Evolutionary conservation across 2,329 filamentous ascomycete species (phyloP).

Genomic region (Colletotrichum spinosum): DNA sequence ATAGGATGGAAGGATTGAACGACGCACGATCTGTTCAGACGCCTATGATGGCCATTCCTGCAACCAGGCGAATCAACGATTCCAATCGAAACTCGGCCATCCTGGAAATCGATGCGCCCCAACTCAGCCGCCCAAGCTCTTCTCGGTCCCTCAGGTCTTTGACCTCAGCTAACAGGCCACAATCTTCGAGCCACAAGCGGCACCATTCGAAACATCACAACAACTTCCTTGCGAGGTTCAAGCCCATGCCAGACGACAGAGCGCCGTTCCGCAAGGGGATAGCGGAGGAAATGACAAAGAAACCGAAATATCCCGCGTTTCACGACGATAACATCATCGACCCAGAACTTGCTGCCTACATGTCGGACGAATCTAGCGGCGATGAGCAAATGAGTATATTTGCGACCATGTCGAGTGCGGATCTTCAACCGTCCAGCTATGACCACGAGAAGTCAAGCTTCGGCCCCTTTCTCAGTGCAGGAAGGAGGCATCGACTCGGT

Average conservation of each 20-base stretch:
- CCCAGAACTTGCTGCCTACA: slow-evolving; percentile 92
- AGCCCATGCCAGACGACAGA: slow-evolving; percentile 78
- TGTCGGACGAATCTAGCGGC: slow-evolving; percentile 95
- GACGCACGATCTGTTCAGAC: slow-evolving; percentile 69
- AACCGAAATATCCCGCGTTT: slow-evolving; percentile 84
- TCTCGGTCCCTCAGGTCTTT: slow-evolving; percentile 88
- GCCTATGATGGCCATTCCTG: slow-evolving; percentile 78
- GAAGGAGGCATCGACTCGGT: slow-evolving; percentile 80
- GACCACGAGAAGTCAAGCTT: slow-evolving; percentile 83
- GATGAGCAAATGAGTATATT: slow-evolving; percentile 93
- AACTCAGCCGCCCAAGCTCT: slow-evolving; percentile 90
- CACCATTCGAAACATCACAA: slow-evolving; percentile 81
- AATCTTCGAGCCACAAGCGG: slow-evolving; percentile 83
- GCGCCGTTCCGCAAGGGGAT: slow-evolving; percentile 86
- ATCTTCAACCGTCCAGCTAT: slow-evolving; percentile 71
- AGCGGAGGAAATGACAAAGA: slow-evolving; percentile 73
- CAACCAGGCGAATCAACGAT: slow-evolving; percentile 74
- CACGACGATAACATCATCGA: slow-evolving; percentile 99
- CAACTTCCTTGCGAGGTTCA: slow-evolving; percentile 82
- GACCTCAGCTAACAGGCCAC: slow-evolving; percentile 71
- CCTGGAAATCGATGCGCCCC: slow-evolving; percentile 88
- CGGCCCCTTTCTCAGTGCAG: slow-evolving; percentile 76
- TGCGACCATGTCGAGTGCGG: slow-evolving; percentile 76
- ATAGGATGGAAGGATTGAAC: slow-evolving; percentile 56
- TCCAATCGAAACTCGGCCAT: slow-evolving; percentile 89